These are phyloP conservation scores for Pseudogymnoascus sp. DNA, from an alignment of 2,329 filamentous ascomycete genomes.

Conservation along the genomic window DNA sequence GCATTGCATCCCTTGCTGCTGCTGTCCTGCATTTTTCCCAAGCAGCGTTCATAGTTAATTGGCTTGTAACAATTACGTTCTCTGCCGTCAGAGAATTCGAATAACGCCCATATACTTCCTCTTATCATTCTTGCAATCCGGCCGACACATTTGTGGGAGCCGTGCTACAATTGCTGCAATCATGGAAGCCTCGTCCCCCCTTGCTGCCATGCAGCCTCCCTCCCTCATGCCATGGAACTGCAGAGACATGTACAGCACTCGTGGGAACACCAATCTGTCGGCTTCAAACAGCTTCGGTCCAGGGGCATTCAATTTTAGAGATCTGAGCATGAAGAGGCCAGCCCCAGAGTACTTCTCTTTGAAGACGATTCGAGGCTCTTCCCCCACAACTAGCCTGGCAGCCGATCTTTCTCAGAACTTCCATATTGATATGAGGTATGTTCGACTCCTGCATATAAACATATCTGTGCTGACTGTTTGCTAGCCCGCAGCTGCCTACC, in stretches of 20 bases:
- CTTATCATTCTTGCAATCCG: background rate
- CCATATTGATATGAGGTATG: slow-evolving; percentile 87
- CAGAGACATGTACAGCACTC: slow-evolving; percentile 46
- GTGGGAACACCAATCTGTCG: slow-evolving; percentile 42
- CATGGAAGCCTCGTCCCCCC: slow-evolving; percentile 91
- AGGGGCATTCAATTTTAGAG: slow-evolving; percentile 68
- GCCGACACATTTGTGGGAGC: background rate
- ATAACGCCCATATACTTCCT: background rate
- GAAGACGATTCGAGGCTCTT: slow-evolving; percentile 74
- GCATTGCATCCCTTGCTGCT: slow-evolving; percentile 3
- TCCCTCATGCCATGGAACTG: slow-evolving; percentile 54
- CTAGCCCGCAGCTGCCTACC: slow-evolving; percentile 73
- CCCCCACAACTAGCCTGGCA: slow-evolving; percentile 82
- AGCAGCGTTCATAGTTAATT: background rate
- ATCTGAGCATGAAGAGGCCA: slow-evolving; percentile 63
- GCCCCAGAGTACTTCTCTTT: slow-evolving; percentile 74
- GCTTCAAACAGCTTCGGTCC: slow-evolving; percentile 50
- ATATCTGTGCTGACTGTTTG: slow-evolving; percentile 34
- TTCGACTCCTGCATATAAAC: slow-evolving; percentile 19
- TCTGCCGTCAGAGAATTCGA: background rate
- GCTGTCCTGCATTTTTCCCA: slow-evolving; percentile 3
- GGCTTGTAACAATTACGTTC: slow-evolving; percentile 4
- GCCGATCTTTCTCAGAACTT: slow-evolving; percentile 97
- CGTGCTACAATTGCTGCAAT: slow-evolving; percentile 20
- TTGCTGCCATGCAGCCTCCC: slow-evolving; percentile 85